Evolutionary conservation across 805 yeast genomes (phyloP), one percentile per base, ranked within the genome.

Genomic region (Kodamaea restingae): DNA sequence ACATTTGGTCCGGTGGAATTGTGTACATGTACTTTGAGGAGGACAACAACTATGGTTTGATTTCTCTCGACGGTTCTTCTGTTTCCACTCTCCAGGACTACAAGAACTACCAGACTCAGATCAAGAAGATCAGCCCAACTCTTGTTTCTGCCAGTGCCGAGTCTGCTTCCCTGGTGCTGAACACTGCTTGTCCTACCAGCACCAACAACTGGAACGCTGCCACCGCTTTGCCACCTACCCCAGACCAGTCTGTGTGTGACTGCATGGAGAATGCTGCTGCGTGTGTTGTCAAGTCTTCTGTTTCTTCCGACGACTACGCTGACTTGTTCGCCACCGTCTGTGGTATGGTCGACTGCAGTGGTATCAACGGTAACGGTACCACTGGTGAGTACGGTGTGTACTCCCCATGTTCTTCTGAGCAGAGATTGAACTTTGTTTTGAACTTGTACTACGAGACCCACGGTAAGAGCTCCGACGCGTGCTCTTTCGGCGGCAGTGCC

Each of bases 1-100:
- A 73, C 60, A 82, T 82, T 44, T 84, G 91, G 93, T 84, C 91
- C 36, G 91, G 95, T 67, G 95, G 91, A 76, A 84, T 84, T 56
- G 91, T 84, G 40, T 84, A 83, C 70, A 79, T 84, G 90, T 84
- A 84, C 68, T 84, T 78, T 65, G 74, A 84, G 68, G 91, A 84
- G 69, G 67, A 65, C 40, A 84, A 84, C 67, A 61, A 83, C 52
- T 84, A 82, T 56, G 91, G 95, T 68, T 73, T 84, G 56, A 90
- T 84, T 39, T 48, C 76, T 39, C 61, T 79, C 38, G 60, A 58
- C 48, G 15, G 32, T 26, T 67, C 65, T 22, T 44, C 60, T n/a
- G 83, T 80, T 43, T 60, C 67, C 37, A 82, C 91, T 41, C 64
- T 81, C 64, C 61, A 61, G 34, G 91, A 84, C 63, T 84, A 70